Evolutionary conservation across 257 asterid species (phyloP).

Genomic region (Nicotiana undulata): DNA sequence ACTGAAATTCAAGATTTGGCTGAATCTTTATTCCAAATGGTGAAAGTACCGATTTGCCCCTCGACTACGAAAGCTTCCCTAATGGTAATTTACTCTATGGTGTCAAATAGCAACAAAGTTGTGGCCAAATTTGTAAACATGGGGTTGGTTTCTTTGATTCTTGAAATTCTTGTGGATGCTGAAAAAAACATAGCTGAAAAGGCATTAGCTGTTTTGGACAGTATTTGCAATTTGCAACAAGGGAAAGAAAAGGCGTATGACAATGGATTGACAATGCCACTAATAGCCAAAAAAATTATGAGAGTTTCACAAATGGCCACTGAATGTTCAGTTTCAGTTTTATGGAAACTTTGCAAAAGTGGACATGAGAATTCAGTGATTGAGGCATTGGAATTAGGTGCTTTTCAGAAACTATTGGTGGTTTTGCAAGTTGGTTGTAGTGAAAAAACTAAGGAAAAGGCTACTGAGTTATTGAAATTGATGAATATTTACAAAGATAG

Average conservation of each 20-base stretch:
- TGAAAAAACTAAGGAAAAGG: slow-evolving; percentile 47
- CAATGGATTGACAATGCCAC: slow-evolving; percentile 49
- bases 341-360: slow-evolving; percentile 54
- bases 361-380: slow-evolving; percentile 22
- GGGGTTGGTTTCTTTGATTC: slow-evolving; percentile 47
- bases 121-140: slow-evolving; percentile 25
- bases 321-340: slow-evolving; percentile 34
- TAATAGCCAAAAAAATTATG: slow-evolving; percentile 66
- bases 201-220: slow-evolving; percentile 49
- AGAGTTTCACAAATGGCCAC: slow-evolving; percentile 60
- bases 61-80: slow-evolving; percentile 51
- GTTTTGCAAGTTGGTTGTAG: slow-evolving; percentile 70
- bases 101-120: slow-evolving; percentile 9
- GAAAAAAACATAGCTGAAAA: slow-evolving; percentile 44
- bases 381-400: slow-evolving; percentile 69
- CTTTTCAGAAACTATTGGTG: slow-evolving; percentile 70
- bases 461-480: slow-evolving; percentile 56
- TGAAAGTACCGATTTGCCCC: slow-evolving; percentile 60
- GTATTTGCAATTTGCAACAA: slow-evolving; percentile 27
- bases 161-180: slow-evolving; percentile 65
- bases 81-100: slow-evolving; percentile 37
- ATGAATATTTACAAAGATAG: slow-evolving; percentile 54
- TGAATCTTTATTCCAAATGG: slow-evolving; percentile 33
- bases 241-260: slow-evolving; percentile 36
- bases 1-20: slow-evolving; percentile 31